Conservation (phyloP, 2,329 filamentous ascomycete species). For the Penicillium sp. region DNA sequence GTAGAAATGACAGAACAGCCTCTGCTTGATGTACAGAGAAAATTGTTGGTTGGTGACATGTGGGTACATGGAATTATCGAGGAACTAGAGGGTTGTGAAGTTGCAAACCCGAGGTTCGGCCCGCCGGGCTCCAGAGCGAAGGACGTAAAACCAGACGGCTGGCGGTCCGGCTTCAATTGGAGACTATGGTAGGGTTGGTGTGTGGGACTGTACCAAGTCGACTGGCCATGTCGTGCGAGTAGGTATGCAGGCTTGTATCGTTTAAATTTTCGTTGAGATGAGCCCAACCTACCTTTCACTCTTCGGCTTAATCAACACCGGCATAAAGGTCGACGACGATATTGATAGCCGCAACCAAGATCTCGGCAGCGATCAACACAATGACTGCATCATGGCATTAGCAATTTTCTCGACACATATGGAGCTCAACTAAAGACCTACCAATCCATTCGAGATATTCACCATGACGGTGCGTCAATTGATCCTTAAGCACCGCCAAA, state of each 20-base stretch:
- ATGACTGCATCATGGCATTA: conserved; percentile 66
- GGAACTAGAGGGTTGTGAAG: background rate
- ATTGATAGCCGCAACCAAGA: conserved; percentile 88
- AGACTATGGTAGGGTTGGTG: background rate
- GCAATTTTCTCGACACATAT: conserved; percentile 5
- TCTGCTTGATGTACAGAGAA: conserved; percentile 21
- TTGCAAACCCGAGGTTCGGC: background rate
- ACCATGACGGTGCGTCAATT: conserved; percentile 89
- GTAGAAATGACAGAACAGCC: conserved; percentile 14
- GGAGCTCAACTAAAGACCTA: conserved; percentile 50
- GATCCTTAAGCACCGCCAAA: conserved; percentile 90
- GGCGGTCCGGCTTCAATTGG: background rate
- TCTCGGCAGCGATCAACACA: conserved; percentile 91
- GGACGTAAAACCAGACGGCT: background rate
- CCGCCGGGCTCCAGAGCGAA: background rate
- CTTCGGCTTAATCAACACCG: conserved; percentile 54
- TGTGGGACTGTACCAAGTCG: background rate
- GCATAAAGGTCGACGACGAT: conserved; percentile 94
- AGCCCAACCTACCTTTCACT: background rate
- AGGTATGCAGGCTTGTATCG: background rate
- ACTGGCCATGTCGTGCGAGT: background rate
- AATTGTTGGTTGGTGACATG: background rate
- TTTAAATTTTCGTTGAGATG: background rate
- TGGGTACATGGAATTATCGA: conserved; percentile 2
- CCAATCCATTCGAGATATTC: conserved; percentile 90